Evolutionary conservation across 169 alveolate genomes (phyloP), one percentile per base, ranked within the genome.

Genomic region (Eimeria necatrix): DNA sequence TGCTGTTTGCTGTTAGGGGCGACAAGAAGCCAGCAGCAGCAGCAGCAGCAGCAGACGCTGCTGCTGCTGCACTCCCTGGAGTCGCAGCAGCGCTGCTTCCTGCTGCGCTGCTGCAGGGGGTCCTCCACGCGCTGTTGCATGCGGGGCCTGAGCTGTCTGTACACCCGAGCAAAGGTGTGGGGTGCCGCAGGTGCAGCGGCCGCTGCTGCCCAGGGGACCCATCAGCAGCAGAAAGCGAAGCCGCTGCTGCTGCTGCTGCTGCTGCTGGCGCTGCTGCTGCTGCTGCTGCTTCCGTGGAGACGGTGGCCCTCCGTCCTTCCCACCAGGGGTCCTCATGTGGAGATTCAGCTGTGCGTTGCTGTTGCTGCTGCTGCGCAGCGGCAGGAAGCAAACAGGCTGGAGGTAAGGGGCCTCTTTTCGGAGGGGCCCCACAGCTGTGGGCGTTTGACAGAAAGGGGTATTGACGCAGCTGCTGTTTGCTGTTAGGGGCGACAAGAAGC

Each of bases 11-110:
- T 10, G 68, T 18, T 56, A 18, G 22, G 20, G 68, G 68, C 68
- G 68, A 56, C 22, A 14, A 18, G 68, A 56, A 68, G n/a, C n/a
- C 80, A n/a, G 80, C n/a, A 12, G 80, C 80, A 68, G 80, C 80
- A n/a, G 80, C n/a, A 12, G 80, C 80, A 68, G 80, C 80, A 68
- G 80, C 48, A 68, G 41, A 12, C 0, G 80, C 80, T 9, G 80
- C n/a, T 8, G n/a, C 80, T n/a, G 41, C 80, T n/a, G 80, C 80
- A 18, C 41, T 12, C 10, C 41, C 80, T n/a, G 80, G 46, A 18
- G 41, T 9, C n/a, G 80, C n/a, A 12, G 80, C 80, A 12, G 80
- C 48, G 9, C 22, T 22, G 41, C 48, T 22, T 9, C 48, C 48
- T 16, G 41, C 80, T 16, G 80, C 46, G n/a, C 20, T 18, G 20